Base-by-base conservation (phyloP, 257 asterid species). In the Penstemon barbatus region DNA sequence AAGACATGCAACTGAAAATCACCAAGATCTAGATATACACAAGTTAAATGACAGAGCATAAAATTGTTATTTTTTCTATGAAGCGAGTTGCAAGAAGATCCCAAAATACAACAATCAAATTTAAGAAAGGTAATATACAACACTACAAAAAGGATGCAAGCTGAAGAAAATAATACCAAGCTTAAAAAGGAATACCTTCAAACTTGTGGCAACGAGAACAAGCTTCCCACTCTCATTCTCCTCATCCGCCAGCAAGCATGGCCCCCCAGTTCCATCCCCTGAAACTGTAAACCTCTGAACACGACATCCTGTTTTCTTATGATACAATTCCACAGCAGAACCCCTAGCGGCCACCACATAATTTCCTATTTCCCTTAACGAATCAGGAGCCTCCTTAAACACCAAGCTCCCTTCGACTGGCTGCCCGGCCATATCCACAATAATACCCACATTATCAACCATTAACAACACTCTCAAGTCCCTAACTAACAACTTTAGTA, bases 321-420 rank as follows among this genome's bases (percentile, higher is more conserved):
- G 96, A 82, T 86, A 88, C 75, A 88, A 66, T 75, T 90, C 98
- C 64, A 85, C 64, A 57, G 60, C 71, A 58, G 81, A 82, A 67
- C 71, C 81, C 80, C 70, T 84, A 15, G 80, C 76, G 60, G 87
- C 88, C 42, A 81, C 77, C 63, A 92, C 81, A 74, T 82, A 84
- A 58, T 78, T 77, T 70, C 98, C 95, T 55, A 88, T 76, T 75
- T 92, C 98, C 63, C 78, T 84, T 7, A 92, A 65, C 40, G 87
- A 83, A 75, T 85, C 86, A 5, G 97, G 95, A 55, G 82, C 75
- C 67, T 82, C 89, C 76, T 78, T 68, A 66, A 92, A 90, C 77
- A 92, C 95, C 84, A 92, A 86, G 71, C 96, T 92, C 71, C 97
- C 97, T 19, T 94, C 90, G 48, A 90, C 83, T 3, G 98, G 98